Base-by-base conservation (phyloP, 805 yeast species). In the Geotrichum ghanense region DNA sequence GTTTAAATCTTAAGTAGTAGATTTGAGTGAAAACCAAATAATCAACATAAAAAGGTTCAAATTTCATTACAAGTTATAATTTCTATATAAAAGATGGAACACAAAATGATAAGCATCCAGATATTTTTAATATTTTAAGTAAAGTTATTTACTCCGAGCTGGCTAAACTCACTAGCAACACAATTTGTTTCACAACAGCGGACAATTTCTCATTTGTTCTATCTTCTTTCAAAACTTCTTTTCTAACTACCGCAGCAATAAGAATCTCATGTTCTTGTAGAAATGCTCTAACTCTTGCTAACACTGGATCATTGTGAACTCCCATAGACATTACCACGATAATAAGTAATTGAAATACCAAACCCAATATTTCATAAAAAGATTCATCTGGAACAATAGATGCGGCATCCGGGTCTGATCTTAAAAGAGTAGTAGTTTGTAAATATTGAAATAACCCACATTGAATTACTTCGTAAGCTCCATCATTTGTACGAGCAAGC, bases 251-350 rank as follows among this genome's bases (percentile, higher is more conserved):
- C 2, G 87, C 84, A 42, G 75, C 71, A 17, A 80, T 68, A 46
- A 86, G 61, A 45, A 70, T 74, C 44, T 74, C 69, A 58, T 78
- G 78, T 42, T 73, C 72, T 6, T 60, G 55, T 56, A 84, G 57
- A 41, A 87, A 60, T 3, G 63, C 68, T 45, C 67, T 69, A 0
- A 79, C 81, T 52, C 75, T 78, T 4, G 62, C 57, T 7, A 79
- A 68, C 14, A 83, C 78, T 0, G 74, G 70, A 49, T 69, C 72
- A 61, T 85, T 85, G 40, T 80, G 78, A 3, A 89, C 80, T 0
- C 95, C 95, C 69, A 84, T 74, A 1, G 94, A 76, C 7, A 88
- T 66, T 3, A 83, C 64, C 5, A 83, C 67, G 0, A 94, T 78
- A 7, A 78, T 63, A 2, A 86, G 68, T 42, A 87, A 65, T 56